phyloP scores from a whole-genome alignment of 768 basidiomycete genomes.

The button mushroom (Agaricus bisporus) region DNA sequence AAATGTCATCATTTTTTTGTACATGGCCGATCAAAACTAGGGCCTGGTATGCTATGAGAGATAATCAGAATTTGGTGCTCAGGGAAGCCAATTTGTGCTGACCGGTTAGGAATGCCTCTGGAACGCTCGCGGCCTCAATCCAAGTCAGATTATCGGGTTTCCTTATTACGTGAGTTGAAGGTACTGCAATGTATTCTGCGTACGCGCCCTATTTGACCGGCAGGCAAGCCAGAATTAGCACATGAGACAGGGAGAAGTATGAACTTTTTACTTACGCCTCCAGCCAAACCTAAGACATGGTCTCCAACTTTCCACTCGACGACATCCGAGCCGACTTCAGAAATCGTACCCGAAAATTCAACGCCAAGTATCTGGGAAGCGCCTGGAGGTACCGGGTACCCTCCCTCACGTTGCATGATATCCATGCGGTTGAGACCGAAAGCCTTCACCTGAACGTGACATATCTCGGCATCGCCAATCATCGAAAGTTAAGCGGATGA shows the following conservation, averaged over 20 bases:
- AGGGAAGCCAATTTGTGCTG: conserved; percentile 8
- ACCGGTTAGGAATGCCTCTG: conserved; percentile 89
- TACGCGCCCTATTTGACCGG: conserved; percentile 67
- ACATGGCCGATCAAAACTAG: conserved; percentile 61
- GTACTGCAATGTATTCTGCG: conserved; percentile 75
- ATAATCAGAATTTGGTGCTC: not conserved
- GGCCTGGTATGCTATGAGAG: conserved; percentile 37
- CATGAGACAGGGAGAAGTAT: not conserved
- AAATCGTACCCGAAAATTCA: conserved; percentile 74
- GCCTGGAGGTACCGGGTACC: conserved; percentile 76
- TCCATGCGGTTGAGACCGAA: conserved; percentile 94
- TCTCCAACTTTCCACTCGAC: conserved; percentile 56
- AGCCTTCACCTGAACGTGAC: conserved; percentile 75
- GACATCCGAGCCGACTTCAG: conserved; percentile 44
- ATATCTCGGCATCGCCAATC: conserved; percentile 3
- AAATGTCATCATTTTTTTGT: conserved; percentile 63
- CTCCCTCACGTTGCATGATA: conserved; percentile 60
- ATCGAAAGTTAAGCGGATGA: not conserved
- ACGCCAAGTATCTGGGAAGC: conserved; percentile 75
- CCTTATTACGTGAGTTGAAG: conserved; percentile 57
- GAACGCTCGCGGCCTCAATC: conserved; percentile 81
- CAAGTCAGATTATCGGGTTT: conserved; percentile 77
- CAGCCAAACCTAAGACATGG: conserved; percentile 74
- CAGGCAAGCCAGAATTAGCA: not conserved
- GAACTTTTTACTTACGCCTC: conserved; percentile 53